phyloP scores from a whole-genome alignment of 257 asterid genomes.

The Hygrophila difformis region DNA sequence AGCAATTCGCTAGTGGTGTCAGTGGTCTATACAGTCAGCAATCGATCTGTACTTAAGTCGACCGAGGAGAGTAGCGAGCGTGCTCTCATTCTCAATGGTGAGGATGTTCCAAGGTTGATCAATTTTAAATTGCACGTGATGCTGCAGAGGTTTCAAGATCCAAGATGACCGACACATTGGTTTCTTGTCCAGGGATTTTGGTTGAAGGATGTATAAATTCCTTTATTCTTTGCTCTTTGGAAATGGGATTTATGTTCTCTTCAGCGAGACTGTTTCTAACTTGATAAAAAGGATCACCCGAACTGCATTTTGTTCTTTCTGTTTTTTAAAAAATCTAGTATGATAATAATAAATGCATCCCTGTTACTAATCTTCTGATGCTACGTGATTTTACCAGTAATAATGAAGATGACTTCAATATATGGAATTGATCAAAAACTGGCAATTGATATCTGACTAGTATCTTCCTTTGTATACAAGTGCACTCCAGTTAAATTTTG shows the following conservation, averaged over 20 bases:
- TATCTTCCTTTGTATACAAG: too few relatives aligned
- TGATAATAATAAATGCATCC: too few relatives aligned
- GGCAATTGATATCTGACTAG: too few relatives aligned
- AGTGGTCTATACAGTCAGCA: slow-evolving; percentile 66
- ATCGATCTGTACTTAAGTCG: slow-evolving; percentile 78
- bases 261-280: too few relatives aligned
- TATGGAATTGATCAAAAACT: background rate
- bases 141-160: too few relatives aligned
- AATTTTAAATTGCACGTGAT: slow-evolving; percentile 4
- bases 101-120: slow-evolving; percentile 4
- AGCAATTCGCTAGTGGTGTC: slow-evolving; percentile 58
- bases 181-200: slow-evolving; percentile 22
- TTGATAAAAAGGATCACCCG: too few relatives aligned
- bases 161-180: too few relatives aligned
- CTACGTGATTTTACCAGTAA: background rate
- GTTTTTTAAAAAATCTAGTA: too few relatives aligned
- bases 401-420: background rate
- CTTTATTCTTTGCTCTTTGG: slow-evolving; percentile 19
- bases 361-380: too few relatives aligned
- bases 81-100: background rate
- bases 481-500: too few relatives aligned
- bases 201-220: slow-evolving; percentile 21
- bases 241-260: slow-evolving; percentile 9
- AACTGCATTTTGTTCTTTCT: too few relatives aligned
- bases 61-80: slow-evolving; percentile 60